Percentiles rank a stretch among this genome's conserved stretches.
Evolutionary conservation across 176 grass and related monocot genomes (phyloP).

Genomic region (Stipa capillata): DNA sequence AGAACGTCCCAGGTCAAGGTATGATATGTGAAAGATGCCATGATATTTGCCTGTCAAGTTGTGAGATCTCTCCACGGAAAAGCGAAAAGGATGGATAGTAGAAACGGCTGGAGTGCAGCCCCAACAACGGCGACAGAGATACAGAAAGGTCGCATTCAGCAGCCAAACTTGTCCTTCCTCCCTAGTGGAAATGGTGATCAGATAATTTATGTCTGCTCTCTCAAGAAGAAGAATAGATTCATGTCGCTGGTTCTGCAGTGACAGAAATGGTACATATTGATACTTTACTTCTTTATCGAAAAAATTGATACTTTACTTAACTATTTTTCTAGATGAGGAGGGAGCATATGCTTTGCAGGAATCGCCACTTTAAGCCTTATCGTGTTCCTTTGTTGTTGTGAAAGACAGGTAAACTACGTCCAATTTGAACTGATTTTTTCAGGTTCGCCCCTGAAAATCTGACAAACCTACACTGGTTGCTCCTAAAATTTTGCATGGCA

Average conservation of each 20-base stretch:
- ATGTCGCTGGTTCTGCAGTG: neutral
- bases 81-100: slow-evolving; percentile 15
- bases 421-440: neutral
- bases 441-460: neutral
- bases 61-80: neutral
- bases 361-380: neutral
- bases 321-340: neutral
- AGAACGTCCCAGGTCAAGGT: neutral
- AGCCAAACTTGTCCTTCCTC: slow-evolving; percentile 7
- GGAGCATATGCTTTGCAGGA: neutral
- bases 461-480: neutral
- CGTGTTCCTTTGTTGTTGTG: neutral
- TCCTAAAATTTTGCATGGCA: neutral
- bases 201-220: slow-evolving; percentile 10
- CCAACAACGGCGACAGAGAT: slow-evolving; percentile 1
- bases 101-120: neutral
- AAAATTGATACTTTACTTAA: neutral
- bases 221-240: neutral
- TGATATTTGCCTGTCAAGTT: neutral
- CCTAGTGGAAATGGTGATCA: slow-evolving; percentile 1
- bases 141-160: slow-evolving; percentile 19
- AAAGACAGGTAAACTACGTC: neutral
- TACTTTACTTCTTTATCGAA: too few relatives aligned
- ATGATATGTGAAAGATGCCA: neutral
- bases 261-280: neutral